Evolutionary conservation across 352 stramenopile genomes (phyloP), one percentile per base, ranked within the genome.

Genomic region (Saprolegnia diclina): DNA sequence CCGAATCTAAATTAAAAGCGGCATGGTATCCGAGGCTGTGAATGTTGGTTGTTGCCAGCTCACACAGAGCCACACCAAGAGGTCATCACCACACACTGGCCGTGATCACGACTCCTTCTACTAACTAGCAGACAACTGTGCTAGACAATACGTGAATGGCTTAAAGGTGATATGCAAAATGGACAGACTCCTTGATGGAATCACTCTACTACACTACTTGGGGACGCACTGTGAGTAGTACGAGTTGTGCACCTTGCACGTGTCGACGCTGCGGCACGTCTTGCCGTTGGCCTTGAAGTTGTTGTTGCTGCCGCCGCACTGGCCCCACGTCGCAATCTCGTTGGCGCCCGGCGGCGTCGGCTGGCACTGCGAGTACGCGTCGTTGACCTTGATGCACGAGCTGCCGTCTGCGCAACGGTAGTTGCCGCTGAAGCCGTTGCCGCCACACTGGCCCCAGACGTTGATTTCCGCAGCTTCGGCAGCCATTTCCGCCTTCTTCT

Each of bases 331-430:
- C 13, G 32, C 29, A 21, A 64, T 32, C 56, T 64, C 32, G 37
- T 38, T 38, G 32, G 37, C 19, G 18, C 50, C 24, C 4, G 35
- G 29, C 18, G 56, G 11, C 13, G 46, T 38, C 7, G 62, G 62
- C n/a, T 56, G 13, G 22, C 62, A 68, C 38, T 68, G 62, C 32
- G 62, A 68, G 62, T 59, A 68, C 62, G 37, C 55, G 26, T 59
- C 40, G 62, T 32, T 61, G 21, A 68, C 29, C 13, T 37, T 21
- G 19, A 61, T 32, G 24, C 62, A 68, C 18, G 62, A 50, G 21
- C 56, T 37, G 16, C 62, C 62, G 10, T 21, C 21, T 13, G 18
- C 52, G 29, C 62, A 68, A 4, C n/a, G 18, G 14, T 37, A 45
- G 19, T 16, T 45, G 38, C 62, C 62, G 21, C n/a, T 56, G n/a